These are phyloP conservation scores for Malbranchea zuffiana DNA, from an alignment of 2,329 filamentous ascomycete genomes.

Conservation along the genomic window DNA sequence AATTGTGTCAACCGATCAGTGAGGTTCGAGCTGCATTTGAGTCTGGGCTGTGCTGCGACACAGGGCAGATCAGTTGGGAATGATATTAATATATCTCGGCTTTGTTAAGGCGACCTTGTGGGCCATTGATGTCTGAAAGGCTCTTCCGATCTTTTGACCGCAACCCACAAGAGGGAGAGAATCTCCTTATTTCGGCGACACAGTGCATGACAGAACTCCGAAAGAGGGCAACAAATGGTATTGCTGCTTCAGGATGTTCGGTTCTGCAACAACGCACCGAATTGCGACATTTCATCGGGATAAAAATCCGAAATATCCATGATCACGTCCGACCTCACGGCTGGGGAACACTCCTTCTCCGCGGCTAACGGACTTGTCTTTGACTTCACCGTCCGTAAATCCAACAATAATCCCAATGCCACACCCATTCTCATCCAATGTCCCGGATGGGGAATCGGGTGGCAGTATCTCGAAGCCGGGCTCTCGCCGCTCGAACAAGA, in stretches of 20 bases:
- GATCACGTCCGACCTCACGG: conserved; percentile 5
- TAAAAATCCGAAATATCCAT: neutral
- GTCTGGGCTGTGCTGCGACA: too few relatives aligned
- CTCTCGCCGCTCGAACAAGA: conserved; percentile 13
- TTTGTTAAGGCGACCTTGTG: conserved; percentile 17
- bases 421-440: conserved; percentile 17
- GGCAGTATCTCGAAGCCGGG: conserved; percentile 17
- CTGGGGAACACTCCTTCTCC: conserved; percentile 16
- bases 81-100: conserved; percentile 17
- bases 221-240: conserved; percentile 15
- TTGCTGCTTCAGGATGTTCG: neutral
- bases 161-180: too few relatives aligned
- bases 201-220: conserved; percentile 18
- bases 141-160: too few relatives aligned
- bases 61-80: conserved; percentile 19
- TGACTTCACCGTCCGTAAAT: conserved; percentile 15
- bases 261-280: conserved; percentile 9
- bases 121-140: too few relatives aligned
- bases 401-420: conserved; percentile 2
- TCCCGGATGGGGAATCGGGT: conserved; percentile 20
- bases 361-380: conserved; percentile 15
- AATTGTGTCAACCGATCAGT: too few relatives aligned
- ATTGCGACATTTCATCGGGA: conserved; percentile 12
- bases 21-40: too few relatives aligned
- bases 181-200: conserved; percentile 15